Evolutionary conservation across 495 filamentous ascomycete genomes (phyloP), one percentile per base, ranked within the genome.

Genomic region (Penicillium taxi): DNA sequence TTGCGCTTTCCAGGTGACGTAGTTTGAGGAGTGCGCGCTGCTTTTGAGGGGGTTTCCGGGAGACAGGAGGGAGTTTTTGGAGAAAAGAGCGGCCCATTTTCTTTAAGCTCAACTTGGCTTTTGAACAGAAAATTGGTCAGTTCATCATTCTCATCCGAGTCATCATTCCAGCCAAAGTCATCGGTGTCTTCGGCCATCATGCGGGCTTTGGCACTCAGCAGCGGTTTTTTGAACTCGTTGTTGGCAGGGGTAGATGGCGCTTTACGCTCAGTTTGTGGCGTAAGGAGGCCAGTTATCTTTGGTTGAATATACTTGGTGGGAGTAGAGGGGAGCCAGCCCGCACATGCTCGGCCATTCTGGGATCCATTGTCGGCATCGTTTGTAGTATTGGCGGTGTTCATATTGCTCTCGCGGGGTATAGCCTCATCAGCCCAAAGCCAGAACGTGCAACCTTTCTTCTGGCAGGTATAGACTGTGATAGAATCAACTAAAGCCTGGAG

Each of bases 391-490:
- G 61, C 68, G 15, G 72, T 45, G 2, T 78, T 50, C 6, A 63
- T 59, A 9, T 51, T 47, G 45, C 67, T 64, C 48, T 84, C 78
- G 11, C 78, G 69, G 13, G 40, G 41, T 22, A 69, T 57, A 0
- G 82, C 82, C n/a, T 76, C 71, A 18, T 77, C 72, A 18, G 69
- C 66, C 75, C 78, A 88, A 2, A 86, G 58, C 52, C 86, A 89
- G 66, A 87, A 87, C 11, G 66, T 61, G 56, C 84, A 89, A 24
- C 58, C 47, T 19, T 66, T 61, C 6, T 73, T 70, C 38, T 73
- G 73, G 52, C 83, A 87, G 5, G 67, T 76, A 49, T 81, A 86
- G 55, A 87, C 71, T 75, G 17, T 15, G 26, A 19, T 7, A 20
- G 9, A 23, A 17, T 18, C 0, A 2, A 17, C 35, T 16, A 32